These are phyloP conservation scores for Penicillium sp. DNA, from an alignment of 2,329 filamentous ascomycete species.

Conservation along the genomic window DNA sequence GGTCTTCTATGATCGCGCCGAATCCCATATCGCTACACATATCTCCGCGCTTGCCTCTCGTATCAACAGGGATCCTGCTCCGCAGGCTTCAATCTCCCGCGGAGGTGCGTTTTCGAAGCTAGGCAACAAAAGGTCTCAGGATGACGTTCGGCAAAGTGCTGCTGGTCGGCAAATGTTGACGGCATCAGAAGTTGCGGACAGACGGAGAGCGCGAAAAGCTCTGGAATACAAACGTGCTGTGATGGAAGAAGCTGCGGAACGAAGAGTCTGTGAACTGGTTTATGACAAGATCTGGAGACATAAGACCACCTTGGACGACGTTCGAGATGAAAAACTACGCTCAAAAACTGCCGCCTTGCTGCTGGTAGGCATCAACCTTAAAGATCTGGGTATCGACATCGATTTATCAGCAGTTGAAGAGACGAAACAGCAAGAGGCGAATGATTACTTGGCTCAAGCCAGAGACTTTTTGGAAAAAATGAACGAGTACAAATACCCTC, in stretches of 20 bases:
- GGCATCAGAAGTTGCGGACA: slow-evolving; percentile 75
- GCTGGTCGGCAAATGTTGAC: slow-evolving; percentile 86
- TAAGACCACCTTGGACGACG: slow-evolving; percentile 87
- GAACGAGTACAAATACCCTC: slow-evolving; percentile 81
- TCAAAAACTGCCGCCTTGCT: slow-evolving; percentile 90
- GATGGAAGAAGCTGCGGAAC: slow-evolving; percentile 89
- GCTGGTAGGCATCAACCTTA: slow-evolving; percentile 86
- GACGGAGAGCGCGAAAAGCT: slow-evolving; percentile 73
- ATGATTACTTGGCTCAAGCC: slow-evolving; percentile 70
- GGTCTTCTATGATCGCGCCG: slow-evolving; percentile 83
- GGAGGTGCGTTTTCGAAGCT: slow-evolving; percentile 57
- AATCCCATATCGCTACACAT: slow-evolving; percentile 81
- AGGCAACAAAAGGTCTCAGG: slow-evolving; percentile 45
- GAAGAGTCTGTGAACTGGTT: slow-evolving; percentile 78
- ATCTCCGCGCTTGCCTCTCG: slow-evolving; percentile 76
- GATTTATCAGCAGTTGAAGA: slow-evolving; percentile 56
- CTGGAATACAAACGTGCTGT: slow-evolving; percentile 75
- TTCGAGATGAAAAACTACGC: slow-evolving; percentile 88
- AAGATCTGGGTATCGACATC: slow-evolving; percentile 78
- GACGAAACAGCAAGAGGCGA: slow-evolving; percentile 67
- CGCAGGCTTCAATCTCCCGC: slow-evolving; percentile 57
- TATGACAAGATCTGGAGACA: slow-evolving; percentile 91
- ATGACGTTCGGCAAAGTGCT: slow-evolving; percentile 38
- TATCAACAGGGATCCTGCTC: slow-evolving; percentile 68
- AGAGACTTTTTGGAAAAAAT: slow-evolving; percentile 73